Conservation (phyloP, 2,329 filamentous ascomycete genomes). For the Ophioceras dolichostomum region DNA sequence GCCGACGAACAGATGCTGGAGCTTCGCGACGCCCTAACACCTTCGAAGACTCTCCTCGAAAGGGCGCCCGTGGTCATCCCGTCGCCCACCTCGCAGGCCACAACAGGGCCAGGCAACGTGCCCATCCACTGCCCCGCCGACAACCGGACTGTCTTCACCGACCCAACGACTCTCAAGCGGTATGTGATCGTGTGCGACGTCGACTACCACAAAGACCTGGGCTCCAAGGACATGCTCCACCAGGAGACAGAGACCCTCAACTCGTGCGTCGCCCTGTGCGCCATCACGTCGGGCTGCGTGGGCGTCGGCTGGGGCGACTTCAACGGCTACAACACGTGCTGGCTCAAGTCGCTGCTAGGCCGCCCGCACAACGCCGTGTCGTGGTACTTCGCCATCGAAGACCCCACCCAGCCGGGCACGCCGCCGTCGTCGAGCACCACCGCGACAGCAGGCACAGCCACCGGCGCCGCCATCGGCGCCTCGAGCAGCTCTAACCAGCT, state of each 20-base stretch:
- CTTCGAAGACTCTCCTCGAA: too few species aligned
- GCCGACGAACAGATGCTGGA: too few species aligned
- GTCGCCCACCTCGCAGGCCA: conserved; percentile 1
- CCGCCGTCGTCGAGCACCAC: too few species aligned
- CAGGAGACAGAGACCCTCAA: conserved; percentile 13
- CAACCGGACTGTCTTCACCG: conserved; percentile 21
- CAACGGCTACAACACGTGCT: conserved; percentile 15
- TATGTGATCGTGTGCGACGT: conserved; percentile 21
- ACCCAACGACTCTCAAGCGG: conserved; percentile 6
- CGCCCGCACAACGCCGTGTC: conserved; percentile 10
- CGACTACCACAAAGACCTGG: conserved; percentile 19
- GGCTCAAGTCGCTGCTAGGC: conserved; percentile 21
- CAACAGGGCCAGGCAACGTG: not conserved
- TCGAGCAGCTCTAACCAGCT: conserved; percentile 11
- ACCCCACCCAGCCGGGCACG: conserved; percentile 5
- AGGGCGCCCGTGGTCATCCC: not conserved
- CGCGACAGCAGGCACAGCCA: too few species aligned
- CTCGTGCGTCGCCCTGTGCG: conserved; percentile 19
- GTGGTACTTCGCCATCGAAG: conserved; percentile 20
- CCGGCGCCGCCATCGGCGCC: not conserved
- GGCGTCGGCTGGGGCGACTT: conserved; percentile 22
- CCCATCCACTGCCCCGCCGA: conserved; percentile 16
- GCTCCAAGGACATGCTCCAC: conserved; percentile 16
- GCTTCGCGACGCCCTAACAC: too few species aligned
- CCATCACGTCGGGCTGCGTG: conserved; percentile 13